Evolutionary conservation across 805 yeast species (phyloP), one percentile per base, ranked within the genome.

Genomic region (Kazachstania martiniae): DNA sequence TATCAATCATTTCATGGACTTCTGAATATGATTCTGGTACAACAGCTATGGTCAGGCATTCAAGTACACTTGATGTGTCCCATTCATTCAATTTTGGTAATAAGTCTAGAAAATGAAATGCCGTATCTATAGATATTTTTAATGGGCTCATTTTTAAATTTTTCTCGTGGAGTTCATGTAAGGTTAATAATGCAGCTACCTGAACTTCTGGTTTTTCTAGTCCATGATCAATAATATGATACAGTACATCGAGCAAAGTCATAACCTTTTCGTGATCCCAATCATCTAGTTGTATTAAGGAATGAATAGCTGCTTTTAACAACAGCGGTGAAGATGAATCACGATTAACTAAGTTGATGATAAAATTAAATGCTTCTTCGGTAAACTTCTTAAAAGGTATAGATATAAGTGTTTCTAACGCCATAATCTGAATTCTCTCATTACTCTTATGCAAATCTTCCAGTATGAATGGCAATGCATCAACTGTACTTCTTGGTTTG

Each of bases 11-110:
- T 4, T 63, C 62, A 27, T 71, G 57, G 0, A 94, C 85, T 24
- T 80, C 89, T 2, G 62, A 63, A n/a, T 72, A 61, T 0, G 68
- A 61, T 40, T 76, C 73, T 2, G 97, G 96, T 1, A 78, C 78
- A 51, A 67, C 83, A 6, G 72, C 58, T 65, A 74, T 41, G 1
- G 53, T 65, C 25, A 87, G 50, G 0, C 86, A 68, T 34, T 74
- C 72, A 34, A 89, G 56, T 12, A 85, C 63, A 27, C 75, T 68
- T 0, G 74, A 63, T 48, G 79, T 93, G 29, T 75, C 68, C 94
- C 95, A 87, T 55, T 78, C 81, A 41, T 67, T 70, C 15, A 53
- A 32, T 18, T 34, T 34, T 6, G 59, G 53, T 13, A 67, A 45
- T 23, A 52, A 42, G 12, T 59, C 55, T 13, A 65, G 41, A 30